phyloP scores from a whole-genome alignment of 495 filamentous ascomycete genomes.

The Pseudomonodictys pantanalensis region DNA sequence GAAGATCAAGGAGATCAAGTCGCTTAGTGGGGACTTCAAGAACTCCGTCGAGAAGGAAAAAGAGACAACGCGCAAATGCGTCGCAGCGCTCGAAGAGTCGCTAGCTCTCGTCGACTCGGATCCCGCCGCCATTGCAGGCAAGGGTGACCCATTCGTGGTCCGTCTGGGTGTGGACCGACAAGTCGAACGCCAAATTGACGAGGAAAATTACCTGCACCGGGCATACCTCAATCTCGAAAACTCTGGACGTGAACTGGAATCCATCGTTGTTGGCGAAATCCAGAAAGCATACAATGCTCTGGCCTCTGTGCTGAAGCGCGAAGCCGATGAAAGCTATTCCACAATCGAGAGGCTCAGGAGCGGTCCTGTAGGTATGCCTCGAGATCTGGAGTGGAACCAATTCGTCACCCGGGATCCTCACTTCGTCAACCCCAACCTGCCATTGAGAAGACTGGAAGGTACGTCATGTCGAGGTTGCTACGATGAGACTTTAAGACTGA shows the following conservation, averaged over 20 bases:
- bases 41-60: slow-evolving; percentile 81
- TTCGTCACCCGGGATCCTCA: slow-evolving; percentile 82
- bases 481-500: background rate
- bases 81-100: slow-evolving; percentile 76
- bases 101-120: slow-evolving; percentile 74
- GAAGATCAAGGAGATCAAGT: slow-evolving; percentile 98
- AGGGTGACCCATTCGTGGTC: slow-evolving; percentile 86
- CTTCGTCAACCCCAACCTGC: slow-evolving; percentile 81
- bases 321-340: slow-evolving; percentile 76
- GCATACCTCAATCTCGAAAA: slow-evolving; percentile 92
- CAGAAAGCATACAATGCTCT: slow-evolving; percentile 95
- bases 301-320: slow-evolving; percentile 81
- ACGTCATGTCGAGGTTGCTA: background rate
- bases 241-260: slow-evolving; percentile 90
- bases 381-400: slow-evolving; percentile 82
- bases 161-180: slow-evolving; percentile 81
- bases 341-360: slow-evolving; percentile 77
- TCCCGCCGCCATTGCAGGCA: slow-evolving; percentile 69
- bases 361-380: slow-evolving; percentile 83
- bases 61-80: slow-evolving; percentile 64
- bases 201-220: slow-evolving; percentile 94
- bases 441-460: slow-evolving; percentile 66
- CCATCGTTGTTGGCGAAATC: slow-evolving; percentile 93
- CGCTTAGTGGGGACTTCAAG: slow-evolving; percentile 87
- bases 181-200: slow-evolving; percentile 87